Base-by-base conservation (phyloP, 768 basidiomycete genomes). In the Mycena venus region DNA sequence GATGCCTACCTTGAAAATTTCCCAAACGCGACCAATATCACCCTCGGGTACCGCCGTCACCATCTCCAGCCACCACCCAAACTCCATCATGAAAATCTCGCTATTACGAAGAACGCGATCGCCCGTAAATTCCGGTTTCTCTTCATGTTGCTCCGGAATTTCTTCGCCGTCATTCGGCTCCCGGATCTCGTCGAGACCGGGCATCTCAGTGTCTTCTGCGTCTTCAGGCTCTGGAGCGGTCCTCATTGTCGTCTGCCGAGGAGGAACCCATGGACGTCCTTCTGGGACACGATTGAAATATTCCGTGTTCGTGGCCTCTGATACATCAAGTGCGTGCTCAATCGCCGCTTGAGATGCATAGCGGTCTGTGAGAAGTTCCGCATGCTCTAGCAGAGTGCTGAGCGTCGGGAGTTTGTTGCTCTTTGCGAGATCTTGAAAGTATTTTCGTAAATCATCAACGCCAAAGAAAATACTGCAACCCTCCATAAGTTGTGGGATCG, bases 1-100 rank as follows among this genome's bases (percentile, higher is more conserved):
- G 4, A 38, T 38, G 11, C 36, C 15, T 2, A 82, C 79, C 79
- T 85, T 85, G 53, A 86, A 60, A 3, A 74, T 56, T 59, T 84
- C 83, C 69, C 79, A 85, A 1, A 82, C 75, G 12, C 82, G 78
- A 0, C 84, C 83, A 34, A 77, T 75, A 76, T 85, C 84, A 0
- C 85, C 85, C 58, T 82, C 80, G 5, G 84, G 79, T 1, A 76
- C 77, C 1, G 82, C 80, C 38, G 73, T 77, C 0, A 78, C 69
- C 23, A 79, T 44, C 58, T 85, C 84, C n/a, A 78, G 75, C 11
- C 79, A 79, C 12, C 77, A 51, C 25, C 79, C 53, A 2, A 71
- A 61, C 31, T 82, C 80, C 11, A 70, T 76, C 36, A 82, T 79
- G 49, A 82, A 79, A 2, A 66, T 21, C 17, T 81, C 80, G 4